These are phyloP conservation scores for Letharia columbiana DNA, from an alignment of 495 filamentous ascomycete genomes.

Conservation along the genomic window DNA sequence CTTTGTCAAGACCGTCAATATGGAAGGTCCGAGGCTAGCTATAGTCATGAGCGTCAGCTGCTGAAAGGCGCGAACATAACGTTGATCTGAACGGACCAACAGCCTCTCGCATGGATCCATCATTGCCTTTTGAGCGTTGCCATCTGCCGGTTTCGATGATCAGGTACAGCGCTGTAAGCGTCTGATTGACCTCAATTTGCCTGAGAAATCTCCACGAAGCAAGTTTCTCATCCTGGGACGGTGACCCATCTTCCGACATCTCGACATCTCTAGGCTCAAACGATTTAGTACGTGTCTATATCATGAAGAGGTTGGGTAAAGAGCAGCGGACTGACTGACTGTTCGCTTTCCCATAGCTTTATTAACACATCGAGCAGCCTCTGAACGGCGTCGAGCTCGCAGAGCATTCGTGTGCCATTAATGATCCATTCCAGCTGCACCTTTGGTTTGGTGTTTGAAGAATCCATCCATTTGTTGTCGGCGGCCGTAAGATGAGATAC, in stretches of 20 bases:
- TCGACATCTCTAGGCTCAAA: conserved; percentile 29
- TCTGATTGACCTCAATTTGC: conserved; percentile 42
- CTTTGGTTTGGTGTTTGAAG: conserved; percentile 41
- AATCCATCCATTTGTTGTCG: conserved; percentile 28
- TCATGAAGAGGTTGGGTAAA: not conserved
- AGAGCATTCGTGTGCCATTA: conserved; percentile 50
- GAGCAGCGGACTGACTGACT: conserved; percentile 26
- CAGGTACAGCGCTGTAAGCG: conserved; percentile 62
- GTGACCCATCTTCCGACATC: conserved; percentile 29
- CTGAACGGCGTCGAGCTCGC: conserved; percentile 50
- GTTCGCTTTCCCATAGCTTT: conserved; percentile 46
- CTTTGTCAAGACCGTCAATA: conserved; percentile 65
- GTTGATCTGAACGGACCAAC: conserved; percentile 22
- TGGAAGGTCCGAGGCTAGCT: conserved; percentile 54
- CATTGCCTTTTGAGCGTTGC: conserved; percentile 27
- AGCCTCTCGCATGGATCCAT: conserved; percentile 30
- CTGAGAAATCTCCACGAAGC: conserved; percentile 32
- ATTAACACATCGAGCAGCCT: conserved; percentile 53
- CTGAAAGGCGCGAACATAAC: not conserved
- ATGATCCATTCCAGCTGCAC: conserved; percentile 65
- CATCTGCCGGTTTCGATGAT: conserved; percentile 57
- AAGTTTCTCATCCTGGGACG: conserved; percentile 12
- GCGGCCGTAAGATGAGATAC: conserved; percentile 17
- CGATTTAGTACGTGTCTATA: not conserved
- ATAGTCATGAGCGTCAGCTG: conserved; percentile 10